Conservation (phyloP, 345 rosid genomes). For the Linum tenue region DNA sequence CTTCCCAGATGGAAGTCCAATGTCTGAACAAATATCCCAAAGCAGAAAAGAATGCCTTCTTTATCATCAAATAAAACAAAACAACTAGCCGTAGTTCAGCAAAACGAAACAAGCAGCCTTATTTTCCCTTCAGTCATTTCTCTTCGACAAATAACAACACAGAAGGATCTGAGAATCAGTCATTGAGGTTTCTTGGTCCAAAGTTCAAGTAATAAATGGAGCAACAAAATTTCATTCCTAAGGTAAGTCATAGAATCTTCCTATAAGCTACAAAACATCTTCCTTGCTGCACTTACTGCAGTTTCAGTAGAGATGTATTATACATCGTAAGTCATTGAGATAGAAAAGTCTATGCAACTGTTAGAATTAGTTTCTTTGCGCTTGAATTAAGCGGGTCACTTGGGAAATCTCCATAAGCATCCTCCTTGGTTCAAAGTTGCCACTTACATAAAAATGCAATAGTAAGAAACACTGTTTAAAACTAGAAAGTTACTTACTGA, state of each 20-base stretch:
- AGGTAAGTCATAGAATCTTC: background rate
- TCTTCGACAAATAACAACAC: too few species aligned
- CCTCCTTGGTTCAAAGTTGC: background rate
- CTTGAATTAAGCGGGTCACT: background rate
- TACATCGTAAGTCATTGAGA: too few species aligned
- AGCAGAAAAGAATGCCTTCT: too few species aligned
- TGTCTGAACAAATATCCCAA: slow-evolving; percentile 29
- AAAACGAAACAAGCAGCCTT: too few species aligned
- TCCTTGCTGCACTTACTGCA: slow-evolving; percentile 44
- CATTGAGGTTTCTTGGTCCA: background rate
- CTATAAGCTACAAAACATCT: background rate
- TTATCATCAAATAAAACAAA: too few species aligned
- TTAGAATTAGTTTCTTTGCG: background rate
- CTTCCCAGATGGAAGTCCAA: slow-evolving; percentile 95
- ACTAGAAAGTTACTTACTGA: slow-evolving; percentile 54
- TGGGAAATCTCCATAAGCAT: background rate
- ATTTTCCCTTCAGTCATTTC: too few species aligned
- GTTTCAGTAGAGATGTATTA: background rate
- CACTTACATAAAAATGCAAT: background rate
- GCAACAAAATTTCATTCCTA: background rate
- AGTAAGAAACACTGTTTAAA: background rate
- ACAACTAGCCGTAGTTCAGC: too few species aligned
- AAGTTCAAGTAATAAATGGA: background rate
- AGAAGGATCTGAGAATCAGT: too few species aligned
- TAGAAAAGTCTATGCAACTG: background rate